These are phyloP conservation scores for Plectosphaerella sp. DNA, from an alignment of 2,329 filamentous ascomycete genomes.

Conservation along the genomic window DNA sequence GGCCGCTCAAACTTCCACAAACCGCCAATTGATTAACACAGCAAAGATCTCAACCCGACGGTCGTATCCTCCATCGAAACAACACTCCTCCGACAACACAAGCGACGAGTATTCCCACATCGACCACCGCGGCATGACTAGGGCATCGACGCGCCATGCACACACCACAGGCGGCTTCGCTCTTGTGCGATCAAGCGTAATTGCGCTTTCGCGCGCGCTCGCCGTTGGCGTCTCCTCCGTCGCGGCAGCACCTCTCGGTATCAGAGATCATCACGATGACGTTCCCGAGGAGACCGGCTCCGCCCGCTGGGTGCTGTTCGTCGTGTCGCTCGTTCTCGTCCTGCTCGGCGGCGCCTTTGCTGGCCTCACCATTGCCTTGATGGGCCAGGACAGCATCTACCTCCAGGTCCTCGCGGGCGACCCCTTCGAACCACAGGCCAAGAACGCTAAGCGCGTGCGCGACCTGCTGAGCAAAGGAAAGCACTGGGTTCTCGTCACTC, in stretches of 20 bases:
- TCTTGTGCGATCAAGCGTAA: conserved; percentile 40
- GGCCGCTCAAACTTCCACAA: neutral
- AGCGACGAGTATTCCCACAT: neutral
- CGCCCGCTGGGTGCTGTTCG: conserved; percentile 75
- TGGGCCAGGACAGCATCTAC: conserved; percentile 89
- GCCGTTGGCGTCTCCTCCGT: conserved; percentile 44
- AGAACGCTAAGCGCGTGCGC: conserved; percentile 78
- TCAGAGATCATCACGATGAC: conserved; percentile 32
- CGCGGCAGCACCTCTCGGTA: conserved; percentile 39
- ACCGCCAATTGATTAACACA: neutral
- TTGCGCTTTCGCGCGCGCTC: conserved; percentile 48
- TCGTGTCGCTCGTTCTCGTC: conserved; percentile 75
- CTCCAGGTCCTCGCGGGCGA: conserved; percentile 90
- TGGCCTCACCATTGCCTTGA: conserved; percentile 79
- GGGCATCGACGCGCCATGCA: conserved; percentile 10
- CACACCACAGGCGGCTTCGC: conserved; percentile 26
- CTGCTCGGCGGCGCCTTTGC: conserved; percentile 90
- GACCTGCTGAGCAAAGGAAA: conserved; percentile 81
- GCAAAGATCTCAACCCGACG: no score
- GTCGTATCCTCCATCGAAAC: neutral
- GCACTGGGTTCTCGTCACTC: conserved; percentile 95
- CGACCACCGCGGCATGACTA: conserved; percentile 1
- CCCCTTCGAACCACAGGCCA: conserved; percentile 77
- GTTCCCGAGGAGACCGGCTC: conserved; percentile 53
- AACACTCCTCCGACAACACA: neutral